These are phyloP conservation scores for Claviceps sorghi DNA, from an alignment of 2,329 filamentous ascomycete species.

Conservation along the genomic window DNA sequence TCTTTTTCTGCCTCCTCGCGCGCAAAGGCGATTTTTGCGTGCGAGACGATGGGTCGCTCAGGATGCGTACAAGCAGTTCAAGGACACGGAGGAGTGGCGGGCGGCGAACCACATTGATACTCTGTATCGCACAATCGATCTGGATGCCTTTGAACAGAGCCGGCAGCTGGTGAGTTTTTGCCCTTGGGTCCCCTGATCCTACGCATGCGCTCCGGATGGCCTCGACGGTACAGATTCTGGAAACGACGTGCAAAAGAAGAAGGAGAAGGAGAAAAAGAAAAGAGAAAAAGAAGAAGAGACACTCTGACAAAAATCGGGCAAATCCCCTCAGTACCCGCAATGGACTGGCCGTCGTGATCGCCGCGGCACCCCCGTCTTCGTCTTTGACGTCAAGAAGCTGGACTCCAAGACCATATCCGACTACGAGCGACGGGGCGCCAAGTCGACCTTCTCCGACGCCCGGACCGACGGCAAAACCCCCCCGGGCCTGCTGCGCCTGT, in stretches of 20 bases:
- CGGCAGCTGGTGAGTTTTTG: constrained; percentile 49
- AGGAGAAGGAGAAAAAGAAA: too few species aligned
- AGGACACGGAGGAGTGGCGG: constrained; percentile 79
- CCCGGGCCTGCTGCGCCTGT: constrained; percentile 67
- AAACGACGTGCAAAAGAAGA: too few species aligned
- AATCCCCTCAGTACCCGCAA: constrained; percentile 83
- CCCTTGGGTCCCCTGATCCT: too few species aligned
- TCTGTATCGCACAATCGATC: constrained; percentile 75
- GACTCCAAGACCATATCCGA: constrained; percentile 66
- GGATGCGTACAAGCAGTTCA: constrained; percentile 72
- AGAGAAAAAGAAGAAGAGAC: too few species aligned
- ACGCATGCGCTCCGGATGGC: too few species aligned
- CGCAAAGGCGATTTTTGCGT: constrained; percentile 77
- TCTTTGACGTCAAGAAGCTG: constrained; percentile 74
- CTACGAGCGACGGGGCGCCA: constrained; percentile 55
- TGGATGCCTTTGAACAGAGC: constrained; percentile 70
- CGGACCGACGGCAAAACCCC: constrained; percentile 52
- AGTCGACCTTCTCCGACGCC: constrained; percentile 43
- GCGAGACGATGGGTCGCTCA: constrained; percentile 66
- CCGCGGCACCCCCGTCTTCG: constrained; percentile 80
- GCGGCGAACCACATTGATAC: constrained; percentile 61
- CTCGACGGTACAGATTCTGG: too few species aligned
- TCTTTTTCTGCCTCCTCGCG: constrained; percentile 3
- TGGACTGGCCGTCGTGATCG: constrained; percentile 86
- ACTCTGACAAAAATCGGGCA: too few species aligned